These are phyloP conservation scores for Tetrahymena malaccensis DNA, from an alignment of 73 alveolate genomes.

Conservation along the genomic window DNA sequence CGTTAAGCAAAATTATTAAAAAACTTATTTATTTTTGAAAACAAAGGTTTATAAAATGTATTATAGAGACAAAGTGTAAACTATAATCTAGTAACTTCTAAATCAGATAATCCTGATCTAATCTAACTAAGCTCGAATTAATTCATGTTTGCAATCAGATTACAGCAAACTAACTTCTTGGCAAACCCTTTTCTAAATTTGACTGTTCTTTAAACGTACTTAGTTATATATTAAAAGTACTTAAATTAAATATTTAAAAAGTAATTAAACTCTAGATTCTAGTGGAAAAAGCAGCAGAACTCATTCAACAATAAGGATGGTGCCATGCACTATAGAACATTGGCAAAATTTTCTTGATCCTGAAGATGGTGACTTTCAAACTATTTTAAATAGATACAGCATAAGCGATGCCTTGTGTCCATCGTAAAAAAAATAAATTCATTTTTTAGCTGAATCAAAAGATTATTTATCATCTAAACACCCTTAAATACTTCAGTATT, in stretches of 20 bases:
- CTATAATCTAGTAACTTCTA: neutral
- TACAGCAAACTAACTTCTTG: neutral
- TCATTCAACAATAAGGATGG: neutral
- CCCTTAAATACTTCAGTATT: no score
- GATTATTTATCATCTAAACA: no score
- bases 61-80: neutral
- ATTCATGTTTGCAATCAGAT: neutral
- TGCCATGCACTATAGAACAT: neutral
- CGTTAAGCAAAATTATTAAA: no score
- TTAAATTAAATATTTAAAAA: neutral
- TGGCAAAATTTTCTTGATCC: neutral
- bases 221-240: neutral
- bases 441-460: neutral
- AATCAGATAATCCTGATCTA: neutral
- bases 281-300: neutral
- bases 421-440: neutral
- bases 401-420: neutral
- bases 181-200: neutral
- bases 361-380: neutral
- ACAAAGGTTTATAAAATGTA: neutral
- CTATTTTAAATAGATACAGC: neutral
- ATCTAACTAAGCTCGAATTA: neutral
- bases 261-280: neutral
- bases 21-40: no score
- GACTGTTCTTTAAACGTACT: neutral